Evolutionary conservation across 371 early-diverging fungal species (phyloP), one percentile per base, ranked within the genome.

Genomic region (Rhizopus stolonifer): DNA sequence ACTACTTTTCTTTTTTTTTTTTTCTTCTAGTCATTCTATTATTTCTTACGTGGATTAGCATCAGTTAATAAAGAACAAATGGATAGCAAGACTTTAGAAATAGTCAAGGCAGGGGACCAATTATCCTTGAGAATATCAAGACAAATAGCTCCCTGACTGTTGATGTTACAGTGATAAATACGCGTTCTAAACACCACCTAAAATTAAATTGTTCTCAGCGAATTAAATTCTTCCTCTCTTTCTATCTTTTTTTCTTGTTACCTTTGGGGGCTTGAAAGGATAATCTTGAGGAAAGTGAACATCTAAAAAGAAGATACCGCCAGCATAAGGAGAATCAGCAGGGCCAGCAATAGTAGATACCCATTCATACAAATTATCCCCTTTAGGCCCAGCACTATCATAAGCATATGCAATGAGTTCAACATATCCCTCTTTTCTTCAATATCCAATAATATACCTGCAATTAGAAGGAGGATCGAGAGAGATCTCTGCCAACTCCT

Each of bases 161-260:
- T 99, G 77, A 99, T 97, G 83, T 99, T 99, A 60, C 98, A 98
- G 81, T 99, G 99, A 67, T 96, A 99, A 60, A 99, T 98, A 51
- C 92, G 80, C 18, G 99, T 98, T 52, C 92, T 84, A 81, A 99
- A 99, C 65, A 82, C 89, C 49, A 99, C 85, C 85, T 88, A 68
- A 24, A 19, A 21, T 42, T 36, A 48, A 25, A 25, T 29, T n/a
- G 8, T 19, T 40, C 42, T 17, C 22, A 47, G 49, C 8, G 45
- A 47, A 32, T 19, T 22, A 29, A 49, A 48, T 26, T 15, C 17
- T 11, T 31, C 21, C 42, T 31, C 46, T 46, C 18, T 58, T 39
- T 31, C 24, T n/a, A 51, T 36, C 22, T 24, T 48, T 54, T 58
- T 33, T 26, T 57, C 10, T 29, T 29, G 26, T 46, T 70, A 84